Conservation (phyloP, 768 basidiomycete species). For the Amanita rubescens region DNA sequence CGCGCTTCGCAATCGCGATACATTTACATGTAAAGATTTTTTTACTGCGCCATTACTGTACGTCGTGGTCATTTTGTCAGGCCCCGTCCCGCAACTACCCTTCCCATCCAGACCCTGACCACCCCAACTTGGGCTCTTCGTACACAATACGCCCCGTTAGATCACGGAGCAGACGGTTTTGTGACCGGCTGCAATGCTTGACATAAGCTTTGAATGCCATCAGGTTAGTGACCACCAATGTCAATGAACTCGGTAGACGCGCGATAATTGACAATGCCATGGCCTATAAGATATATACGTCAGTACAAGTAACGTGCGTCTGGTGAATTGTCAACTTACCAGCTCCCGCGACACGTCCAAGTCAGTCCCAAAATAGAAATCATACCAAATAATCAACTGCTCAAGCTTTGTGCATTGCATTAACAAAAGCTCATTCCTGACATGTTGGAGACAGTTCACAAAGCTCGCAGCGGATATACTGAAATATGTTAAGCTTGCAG, state of each 20-base stretch:
- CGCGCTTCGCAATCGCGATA: too few relatives aligned
- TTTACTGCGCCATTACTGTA: too few relatives aligned
- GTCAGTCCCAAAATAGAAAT: background rate
- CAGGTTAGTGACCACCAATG: background rate
- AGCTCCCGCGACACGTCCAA: background rate
- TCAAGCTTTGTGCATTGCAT: background rate
- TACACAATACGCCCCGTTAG: background rate
- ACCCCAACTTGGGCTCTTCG: background rate
- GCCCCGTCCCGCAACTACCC: too few relatives aligned
- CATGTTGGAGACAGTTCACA: background rate
- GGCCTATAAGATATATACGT: background rate
- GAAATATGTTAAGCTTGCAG: background rate
- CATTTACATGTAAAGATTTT: too few relatives aligned
- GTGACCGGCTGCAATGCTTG: background rate
- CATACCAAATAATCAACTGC: background rate
- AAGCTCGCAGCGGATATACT: background rate
- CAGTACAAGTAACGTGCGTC: background rate
- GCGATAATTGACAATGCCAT: background rate
- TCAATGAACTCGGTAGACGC: background rate
- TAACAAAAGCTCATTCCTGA: background rate
- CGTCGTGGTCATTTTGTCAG: too few relatives aligned
- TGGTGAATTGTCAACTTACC: background rate
- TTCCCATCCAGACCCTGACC: too few relatives aligned
- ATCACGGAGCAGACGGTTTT: background rate
- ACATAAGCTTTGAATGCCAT: background rate